A percentile compares a stretch with the other conserved stretches of the same genome.
Evolutionary conservation across 2,329 filamentous ascomycete species (phyloP).

Genomic region (Trichophyton schoenleinii): DNA sequence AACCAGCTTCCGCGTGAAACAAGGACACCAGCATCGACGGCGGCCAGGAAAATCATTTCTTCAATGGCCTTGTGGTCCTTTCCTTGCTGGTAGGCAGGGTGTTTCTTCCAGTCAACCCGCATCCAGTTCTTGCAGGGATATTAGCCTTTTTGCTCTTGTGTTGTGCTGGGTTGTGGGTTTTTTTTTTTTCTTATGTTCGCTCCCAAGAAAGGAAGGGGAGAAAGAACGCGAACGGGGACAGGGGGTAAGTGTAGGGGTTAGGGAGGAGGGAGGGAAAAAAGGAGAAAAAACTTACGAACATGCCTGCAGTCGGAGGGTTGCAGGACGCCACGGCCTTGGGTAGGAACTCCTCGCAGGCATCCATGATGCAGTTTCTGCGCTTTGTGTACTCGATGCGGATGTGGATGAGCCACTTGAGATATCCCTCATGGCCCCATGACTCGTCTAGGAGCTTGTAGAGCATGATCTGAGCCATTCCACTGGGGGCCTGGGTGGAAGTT

Average conservation of each 20-base stretch:
- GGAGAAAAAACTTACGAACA: conserved; percentile 59
- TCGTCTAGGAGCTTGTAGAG: conserved; percentile 86
- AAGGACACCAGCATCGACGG: conserved; percentile 65
- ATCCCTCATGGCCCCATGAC: conserved; percentile 84
- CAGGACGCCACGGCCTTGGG: conserved; percentile 62
- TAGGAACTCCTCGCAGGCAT: conserved; percentile 64
- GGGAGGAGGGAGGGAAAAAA: conserved; percentile 18
- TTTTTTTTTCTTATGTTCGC: background rate
- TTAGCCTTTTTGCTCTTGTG: background rate
- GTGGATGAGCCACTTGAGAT: conserved; percentile 77
- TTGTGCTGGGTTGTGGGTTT: background rate
- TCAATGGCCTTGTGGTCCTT: conserved; percentile 47
- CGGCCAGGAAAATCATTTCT: conserved; percentile 69
- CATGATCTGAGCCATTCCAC: conserved; percentile 69
- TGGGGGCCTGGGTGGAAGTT: conserved; percentile 70
- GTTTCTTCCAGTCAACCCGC: conserved; percentile 34
- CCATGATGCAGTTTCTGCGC: conserved; percentile 62
- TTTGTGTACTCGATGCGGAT: conserved; percentile 69
- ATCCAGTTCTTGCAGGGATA: conserved; percentile 31
- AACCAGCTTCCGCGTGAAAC: conserved; percentile 87
- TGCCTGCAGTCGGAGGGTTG: conserved; percentile 68
- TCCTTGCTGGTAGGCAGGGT: conserved; percentile 29
- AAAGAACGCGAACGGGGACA: background rate
- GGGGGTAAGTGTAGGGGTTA: background rate
- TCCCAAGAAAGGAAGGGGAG: no score